Evolutionary conservation across 106 monocot genomes (phyloP).

Genomic region (Ottelia alismoides): DNA sequence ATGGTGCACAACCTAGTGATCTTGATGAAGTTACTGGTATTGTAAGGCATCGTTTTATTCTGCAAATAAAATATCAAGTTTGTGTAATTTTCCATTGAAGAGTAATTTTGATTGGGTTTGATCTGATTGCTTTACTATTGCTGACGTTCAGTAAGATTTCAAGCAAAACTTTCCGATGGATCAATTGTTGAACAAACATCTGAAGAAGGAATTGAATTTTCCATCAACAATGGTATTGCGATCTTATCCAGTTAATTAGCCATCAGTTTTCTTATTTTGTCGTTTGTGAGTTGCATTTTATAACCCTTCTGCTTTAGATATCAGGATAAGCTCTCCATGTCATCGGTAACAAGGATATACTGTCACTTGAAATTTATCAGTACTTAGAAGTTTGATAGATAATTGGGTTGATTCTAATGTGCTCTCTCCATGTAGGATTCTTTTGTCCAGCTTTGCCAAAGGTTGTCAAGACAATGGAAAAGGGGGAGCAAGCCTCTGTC

Average conservation of each 20-base stretch:
- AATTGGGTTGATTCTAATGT: not conserved
- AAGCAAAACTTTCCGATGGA: constrained; percentile 36
- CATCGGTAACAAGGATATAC: too few species aligned
- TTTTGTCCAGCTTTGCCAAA: constrained; percentile 35
- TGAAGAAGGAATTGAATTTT: constrained; percentile 37
- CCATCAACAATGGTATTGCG: constrained; percentile 35
- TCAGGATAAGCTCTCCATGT: too few species aligned
- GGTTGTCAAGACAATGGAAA: constrained; percentile 46
- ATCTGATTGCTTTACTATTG: too few species aligned
- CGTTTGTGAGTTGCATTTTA: too few species aligned
- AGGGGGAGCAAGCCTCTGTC: constrained; percentile 35
- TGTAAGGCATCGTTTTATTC: not conserved
- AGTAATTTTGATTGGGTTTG: too few species aligned
- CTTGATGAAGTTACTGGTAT: constrained; percentile 53
- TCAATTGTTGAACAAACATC: constrained; percentile 32
- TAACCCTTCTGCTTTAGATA: too few species aligned
- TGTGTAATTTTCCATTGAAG: too few species aligned
- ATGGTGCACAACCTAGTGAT: constrained; percentile 31
- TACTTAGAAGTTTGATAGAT: not conserved
- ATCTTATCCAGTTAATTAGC: too few species aligned
- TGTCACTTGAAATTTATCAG: too few species aligned
- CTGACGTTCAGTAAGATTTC: constrained; percentile 43
- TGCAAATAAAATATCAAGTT: too few species aligned
- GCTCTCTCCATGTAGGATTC: constrained; percentile 23
- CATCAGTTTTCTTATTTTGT: too few species aligned